Conservation (phyloP, 805 yeast genomes). For the Teunomyces gatunensis region DNA sequence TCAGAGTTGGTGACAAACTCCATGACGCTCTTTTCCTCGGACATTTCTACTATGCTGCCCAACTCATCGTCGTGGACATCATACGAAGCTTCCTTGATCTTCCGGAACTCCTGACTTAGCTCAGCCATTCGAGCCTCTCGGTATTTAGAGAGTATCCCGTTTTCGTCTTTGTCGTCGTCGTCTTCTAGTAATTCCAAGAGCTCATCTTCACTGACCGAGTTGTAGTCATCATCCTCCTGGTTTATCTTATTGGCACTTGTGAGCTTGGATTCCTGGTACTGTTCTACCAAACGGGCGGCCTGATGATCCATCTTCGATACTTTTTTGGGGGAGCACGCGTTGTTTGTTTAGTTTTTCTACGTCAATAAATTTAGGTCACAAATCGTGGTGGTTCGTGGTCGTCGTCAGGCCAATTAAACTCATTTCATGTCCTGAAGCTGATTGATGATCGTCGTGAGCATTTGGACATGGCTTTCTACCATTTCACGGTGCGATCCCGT, state of each 20-base stretch:
- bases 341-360: not conserved
- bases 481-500: conserved; percentile 12
- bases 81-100: conserved; percentile 26
- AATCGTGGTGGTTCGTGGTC: too few relatives aligned
- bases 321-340: not conserved
- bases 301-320: conserved; percentile 27
- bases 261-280: conserved; percentile 43
- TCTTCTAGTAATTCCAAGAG: conserved; percentile 44
- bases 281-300: conserved; percentile 37
- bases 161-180: conserved; percentile 37
- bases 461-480: conserved; percentile 16
- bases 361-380: too few relatives aligned
- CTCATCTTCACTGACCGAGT: conserved; percentile 10
- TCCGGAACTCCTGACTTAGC: conserved; percentile 43
- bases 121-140: conserved; percentile 66
- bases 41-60: conserved; percentile 42
- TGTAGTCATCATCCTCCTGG: conserved; percentile 15
- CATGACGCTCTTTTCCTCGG: conserved; percentile 58
- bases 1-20: conserved; percentile 44
- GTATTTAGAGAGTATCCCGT: conserved; percentile 39
- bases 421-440: conserved; percentile 1
- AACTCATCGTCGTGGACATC: conserved; percentile 29
- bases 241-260: conserved; percentile 19
- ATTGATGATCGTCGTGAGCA: conserved; percentile 16
- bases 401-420: not conserved